These are phyloP conservation scores for Phlebiopsis gigantea DNA, from an alignment of 768 basidiomycete genomes.

Conservation along the genomic window DNA sequence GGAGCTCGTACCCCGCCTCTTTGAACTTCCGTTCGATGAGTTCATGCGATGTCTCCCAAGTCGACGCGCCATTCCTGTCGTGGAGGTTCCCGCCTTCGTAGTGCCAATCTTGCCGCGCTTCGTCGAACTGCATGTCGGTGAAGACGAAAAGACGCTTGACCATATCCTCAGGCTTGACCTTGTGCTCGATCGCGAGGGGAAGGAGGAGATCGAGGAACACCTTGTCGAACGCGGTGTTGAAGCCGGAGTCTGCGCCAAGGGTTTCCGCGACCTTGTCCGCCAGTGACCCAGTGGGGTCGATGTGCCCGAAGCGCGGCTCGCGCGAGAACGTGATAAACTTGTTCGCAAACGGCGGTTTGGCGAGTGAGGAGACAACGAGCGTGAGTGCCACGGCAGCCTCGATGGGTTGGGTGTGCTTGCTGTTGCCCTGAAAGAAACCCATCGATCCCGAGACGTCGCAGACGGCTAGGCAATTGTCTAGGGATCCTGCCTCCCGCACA, in stretches of 20 bases:
- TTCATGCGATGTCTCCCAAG: constrained; percentile 63
- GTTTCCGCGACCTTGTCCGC: constrained; percentile 34
- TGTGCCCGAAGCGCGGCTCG: constrained; percentile 40
- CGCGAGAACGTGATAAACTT: constrained; percentile 67
- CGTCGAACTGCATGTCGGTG: constrained; percentile 76
- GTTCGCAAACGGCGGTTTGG: constrained; percentile 58
- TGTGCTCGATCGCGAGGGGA: constrained; percentile 49
- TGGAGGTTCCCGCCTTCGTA: neutral
- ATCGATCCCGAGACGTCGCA: constrained; percentile 77
- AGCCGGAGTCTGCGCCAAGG: constrained; percentile 35
- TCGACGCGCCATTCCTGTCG: neutral
- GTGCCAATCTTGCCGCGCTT: constrained; percentile 12
- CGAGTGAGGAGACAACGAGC: constrained; percentile 55
- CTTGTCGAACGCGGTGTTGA: constrained; percentile 59
- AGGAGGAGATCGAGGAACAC: constrained; percentile 61
- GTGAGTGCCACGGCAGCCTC: constrained; percentile 61
- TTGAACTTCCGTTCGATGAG: constrained; percentile 47
- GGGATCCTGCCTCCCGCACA: constrained; percentile 45
- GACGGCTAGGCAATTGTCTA: constrained; percentile 60
- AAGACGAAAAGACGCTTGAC: constrained; percentile 73
- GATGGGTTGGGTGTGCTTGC: constrained; percentile 36
- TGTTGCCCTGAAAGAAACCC: constrained; percentile 31
- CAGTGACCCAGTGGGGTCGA: constrained; percentile 41
- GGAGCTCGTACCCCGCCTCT: constrained; percentile 64
- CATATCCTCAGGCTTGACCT: constrained; percentile 64